Evolutionary conservation across 73 alveolate genomes (phyloP).

Genomic region (Paramecium pentaurelia): DNA sequence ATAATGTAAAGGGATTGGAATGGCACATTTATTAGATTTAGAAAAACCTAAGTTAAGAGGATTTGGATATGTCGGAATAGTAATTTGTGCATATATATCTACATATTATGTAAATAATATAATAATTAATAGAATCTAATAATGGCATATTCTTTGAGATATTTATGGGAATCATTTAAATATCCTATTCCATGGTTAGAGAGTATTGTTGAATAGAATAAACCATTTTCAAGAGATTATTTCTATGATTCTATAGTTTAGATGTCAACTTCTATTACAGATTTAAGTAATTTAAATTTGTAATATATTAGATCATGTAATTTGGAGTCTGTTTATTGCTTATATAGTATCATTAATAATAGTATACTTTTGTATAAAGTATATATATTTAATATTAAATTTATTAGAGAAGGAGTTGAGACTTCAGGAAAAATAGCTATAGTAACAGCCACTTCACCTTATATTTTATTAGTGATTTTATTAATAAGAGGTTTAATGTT

Average conservation of each 20-base stretch:
- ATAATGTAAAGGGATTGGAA: constrained; percentile 48
- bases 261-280: not conserved
- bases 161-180: constrained; percentile 58
- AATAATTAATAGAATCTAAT: not conserved
- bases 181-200: constrained; percentile 68
- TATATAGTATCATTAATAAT: not conserved
- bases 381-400: not conserved
- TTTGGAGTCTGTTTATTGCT: constrained; percentile 40
- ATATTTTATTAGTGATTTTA: constrained; percentile 55
- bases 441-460: constrained; percentile 66
- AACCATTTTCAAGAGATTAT: not conserved
- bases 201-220: not conserved
- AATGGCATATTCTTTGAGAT: constrained; percentile 65
- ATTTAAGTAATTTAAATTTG: not conserved
- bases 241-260: not conserved
- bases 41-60: constrained; percentile 46
- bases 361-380: constrained; percentile 37
- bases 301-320: not conserved
- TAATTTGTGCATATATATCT: not conserved
- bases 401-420: constrained; percentile 57
- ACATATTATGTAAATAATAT: not conserved
- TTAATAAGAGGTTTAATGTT: constrained; percentile 66
- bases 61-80: constrained; percentile 30
- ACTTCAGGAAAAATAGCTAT: constrained; percentile 62
- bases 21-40: constrained; percentile 41